Conservation (phyloP, 768 basidiomycete genomes). For the Boletus sp. region DNA sequence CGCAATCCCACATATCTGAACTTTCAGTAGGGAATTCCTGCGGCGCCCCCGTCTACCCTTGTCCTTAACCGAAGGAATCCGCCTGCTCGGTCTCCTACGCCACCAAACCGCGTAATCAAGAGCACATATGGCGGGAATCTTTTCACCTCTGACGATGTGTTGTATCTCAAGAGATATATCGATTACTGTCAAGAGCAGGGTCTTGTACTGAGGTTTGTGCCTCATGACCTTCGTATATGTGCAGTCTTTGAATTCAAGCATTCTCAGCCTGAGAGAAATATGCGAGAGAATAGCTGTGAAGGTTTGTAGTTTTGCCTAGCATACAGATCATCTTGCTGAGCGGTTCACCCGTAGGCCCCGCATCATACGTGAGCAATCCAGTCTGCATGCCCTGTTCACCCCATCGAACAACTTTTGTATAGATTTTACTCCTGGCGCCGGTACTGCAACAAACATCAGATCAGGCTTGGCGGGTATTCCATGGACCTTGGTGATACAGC, state of each 20-base stretch:
- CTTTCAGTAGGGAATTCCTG: conserved; percentile 50
- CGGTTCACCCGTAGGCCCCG: conserved; percentile 53
- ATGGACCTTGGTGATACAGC: conserved; percentile 64
- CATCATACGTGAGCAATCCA: conserved; percentile 71
- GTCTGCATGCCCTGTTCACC: neutral
- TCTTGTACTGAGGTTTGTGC: conserved; percentile 65
- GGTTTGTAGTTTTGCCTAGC: conserved; percentile 36
- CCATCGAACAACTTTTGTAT: neutral
- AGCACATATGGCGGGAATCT: conserved; percentile 88
- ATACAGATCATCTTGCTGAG: conserved; percentile 2
- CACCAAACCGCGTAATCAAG: conserved; percentile 79
- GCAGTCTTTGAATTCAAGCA: conserved; percentile 27
- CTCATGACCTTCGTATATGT: neutral
- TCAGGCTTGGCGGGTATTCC: conserved; percentile 79
- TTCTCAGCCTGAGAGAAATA: conserved; percentile 62
- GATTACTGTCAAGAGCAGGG: conserved; percentile 90
- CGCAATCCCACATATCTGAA: conserved; percentile 1
- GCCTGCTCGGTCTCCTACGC: conserved; percentile 77
- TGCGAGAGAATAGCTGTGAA: conserved; percentile 86
- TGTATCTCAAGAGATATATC: conserved; percentile 84
- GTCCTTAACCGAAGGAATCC: conserved; percentile 66
- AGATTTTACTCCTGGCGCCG: conserved; percentile 91
- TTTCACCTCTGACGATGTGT: conserved; percentile 80
- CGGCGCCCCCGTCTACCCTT: conserved; percentile 62
- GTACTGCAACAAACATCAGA: conserved; percentile 92